Base-by-base conservation (phyloP, 2,329 filamentous ascomycete genomes). In the Aspergillaceae sp. region DNA sequence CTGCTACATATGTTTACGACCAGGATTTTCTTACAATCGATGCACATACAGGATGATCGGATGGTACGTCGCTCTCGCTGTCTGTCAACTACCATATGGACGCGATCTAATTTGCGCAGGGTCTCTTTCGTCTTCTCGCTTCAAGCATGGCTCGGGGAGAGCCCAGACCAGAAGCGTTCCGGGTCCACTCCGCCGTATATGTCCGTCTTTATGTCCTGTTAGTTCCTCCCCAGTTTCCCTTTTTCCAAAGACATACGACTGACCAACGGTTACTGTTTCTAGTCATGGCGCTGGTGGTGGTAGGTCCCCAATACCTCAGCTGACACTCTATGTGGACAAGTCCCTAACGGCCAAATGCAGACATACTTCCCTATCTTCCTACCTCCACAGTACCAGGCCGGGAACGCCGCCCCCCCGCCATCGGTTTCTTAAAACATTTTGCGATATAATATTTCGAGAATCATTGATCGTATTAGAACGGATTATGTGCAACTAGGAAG, bases 151-250 rank as follows among this genome's bases (percentile, higher is more conserved):
- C 60, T 75, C 41, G 68, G 67, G 33, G 72, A 74, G 56, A 69
- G 66, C 27, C 62, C 68, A n/a, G 69, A 73, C 29, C 70, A 74
- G 53, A 70, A 66, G 68, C 83, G 80, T 65, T 82, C 70, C 48
- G 70, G 79, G 28, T 71, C 75, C 40, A 90, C 87, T 4, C 88
- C 90, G 2, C 79, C 74, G 44, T 82, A 80, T 63, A 83, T 92
- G 68, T 82, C 82, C 46, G 81, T 92, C 46, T 77, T 82, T 66
- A 92, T 94, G 86, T 81, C 86, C 19, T 60, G 85, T 88, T 74
- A 59, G 82, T 77, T 37, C 10, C 42, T 19, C 46, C 42, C 28
- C 26, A 11, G 5, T 41, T 29, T 41, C 10, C 30, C 10, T 41
- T 8, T 29, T 9, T 49, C 6, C 8, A 28, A 7, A 11, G 7